Base-by-base conservation (phyloP, 2,329 filamentous ascomycete species). In the Cercospora sojina region DNA sequence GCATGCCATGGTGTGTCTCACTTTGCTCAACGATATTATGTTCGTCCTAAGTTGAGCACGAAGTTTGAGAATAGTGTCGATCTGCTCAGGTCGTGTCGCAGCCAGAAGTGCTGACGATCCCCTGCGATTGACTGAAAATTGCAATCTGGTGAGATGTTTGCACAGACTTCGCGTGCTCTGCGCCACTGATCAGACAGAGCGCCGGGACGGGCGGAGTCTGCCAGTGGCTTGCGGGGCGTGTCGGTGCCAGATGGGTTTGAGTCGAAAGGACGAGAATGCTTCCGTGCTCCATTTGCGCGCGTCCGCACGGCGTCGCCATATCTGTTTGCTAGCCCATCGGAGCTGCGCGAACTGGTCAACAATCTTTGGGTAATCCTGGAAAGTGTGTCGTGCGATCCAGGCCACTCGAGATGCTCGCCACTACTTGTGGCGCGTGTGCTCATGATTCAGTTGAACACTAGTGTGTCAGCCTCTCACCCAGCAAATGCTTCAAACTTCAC, bases 401-500 rank as follows among this genome's bases (percentile, higher is more conserved):
- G 47, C 43, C 12, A 12, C 43, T 49, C 1, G 23, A 10, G 6
- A 4, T 5, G 25, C 13, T 53, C 23, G 3, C 18, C 16, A 16
- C 47, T 5, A 5, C n/a, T 6, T n/a, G 23, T 7, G 12, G 1
- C 2, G 23, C 12, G 13, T 29, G 25, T 8, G 13, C 29, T 53
- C 1, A n/a, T 5, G 16, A 27, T 7, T n/a, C 47, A 53, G 47
- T 10, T 2, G 6, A 13, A 27, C 13, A n/a, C 12, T 3, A 25
- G 16, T 27, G 3, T 1, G 10, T 41, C 5, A 35, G 20, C 25
- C 3, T 41, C 9, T 57, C 60, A 63, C 4, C 32, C 63, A n/a
- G 74, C 71, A 62, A 75, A 78, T 3, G 81, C 65, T 27, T 81
- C 81, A 71, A 87, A 84, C 74, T 86, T 88, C 23, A 97, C 82